These are phyloP conservation scores for Alternaria gansuensis DNA, from an alignment of 2,329 filamentous ascomycete species.

Conservation along the genomic window DNA sequence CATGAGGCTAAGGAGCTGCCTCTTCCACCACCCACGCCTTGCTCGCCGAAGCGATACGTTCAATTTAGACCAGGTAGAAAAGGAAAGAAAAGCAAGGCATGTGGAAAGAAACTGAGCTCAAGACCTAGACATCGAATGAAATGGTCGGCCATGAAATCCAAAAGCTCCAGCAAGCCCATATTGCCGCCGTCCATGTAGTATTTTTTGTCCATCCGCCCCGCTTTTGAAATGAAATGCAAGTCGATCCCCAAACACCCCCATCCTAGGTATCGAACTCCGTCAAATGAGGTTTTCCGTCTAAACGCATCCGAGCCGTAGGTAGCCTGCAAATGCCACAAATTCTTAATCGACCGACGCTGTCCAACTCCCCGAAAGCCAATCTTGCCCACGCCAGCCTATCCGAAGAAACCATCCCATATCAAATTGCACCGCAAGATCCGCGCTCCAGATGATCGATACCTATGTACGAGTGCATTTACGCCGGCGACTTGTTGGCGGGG, in stretches of 20 bases:
- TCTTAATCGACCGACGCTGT: slow-evolving; percentile 50
- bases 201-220: slow-evolving; percentile 46
- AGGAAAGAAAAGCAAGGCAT: slow-evolving; percentile 19
- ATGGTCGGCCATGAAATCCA: slow-evolving; percentile 30
- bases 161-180: slow-evolving; percentile 34
- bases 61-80: slow-evolving; percentile 27
- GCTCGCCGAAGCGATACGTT: slow-evolving; percentile 21
- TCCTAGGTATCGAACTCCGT: slow-evolving; percentile 53
- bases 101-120: slow-evolving; percentile 17
- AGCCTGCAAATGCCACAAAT: slow-evolving; percentile 52
- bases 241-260: slow-evolving; percentile 47
- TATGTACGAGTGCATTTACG: slow-evolving; percentile 50
- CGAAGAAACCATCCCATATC: slow-evolving; percentile 48
- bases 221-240: slow-evolving; percentile 40
- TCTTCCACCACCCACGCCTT: slow-evolving; percentile 15
- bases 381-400: slow-evolving; percentile 49
- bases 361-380: slow-evolving; percentile 50
- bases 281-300: slow-evolving; percentile 51
- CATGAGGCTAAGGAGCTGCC: slow-evolving; percentile 15
- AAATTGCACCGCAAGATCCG: slow-evolving; percentile 49
- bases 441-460: slow-evolving; percentile 46
- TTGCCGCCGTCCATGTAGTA: slow-evolving; percentile 41
- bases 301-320: slow-evolving; percentile 46
- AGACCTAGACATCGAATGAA: slow-evolving; percentile 22
- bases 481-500: slow-evolving; percentile 53